Evolutionary conservation across 495 filamentous ascomycete genomes (phyloP), one percentile per base, ranked within the genome.

Genomic region (Hypoxylon perforatum): DNA sequence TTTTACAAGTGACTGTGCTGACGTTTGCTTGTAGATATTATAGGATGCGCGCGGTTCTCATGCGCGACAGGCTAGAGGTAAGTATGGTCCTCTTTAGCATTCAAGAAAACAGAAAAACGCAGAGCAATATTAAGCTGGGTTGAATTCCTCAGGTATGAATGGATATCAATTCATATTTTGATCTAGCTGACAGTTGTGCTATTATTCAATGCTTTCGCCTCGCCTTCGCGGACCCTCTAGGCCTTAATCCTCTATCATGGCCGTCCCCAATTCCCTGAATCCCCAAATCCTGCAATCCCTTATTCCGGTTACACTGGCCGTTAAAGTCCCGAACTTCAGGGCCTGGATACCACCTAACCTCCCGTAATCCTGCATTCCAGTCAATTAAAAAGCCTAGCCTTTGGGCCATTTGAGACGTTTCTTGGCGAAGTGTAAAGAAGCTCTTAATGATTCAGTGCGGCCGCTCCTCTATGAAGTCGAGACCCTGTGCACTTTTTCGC

Each of bases 211-310:
- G 41, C 17, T 5, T 19, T 44, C 4, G 17, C 0, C 17, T 35
- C 17, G 21, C 10, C 17, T 47, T 38, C 15, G 25, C 15, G 38
- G n/a, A 46, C 44, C 14, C 48, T 68, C 51, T 47, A 51, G 48
- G 65, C 49, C 54, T 58, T 41, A 33, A 25, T 63, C 25, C 59
- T 44, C 42, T 46, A 35, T 23, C 63, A 55, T 9, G 30, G 30
- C 30, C 30, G 30, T 65, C 63, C 54, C 62, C 63, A 60, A 69
- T 69, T 63, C 59, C 61, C 56, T 68, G 49, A 68, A 68, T 68
- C 66, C 66, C 44, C 61, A 57, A 69, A 69, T 69, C 66, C 66
- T 65, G 56, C 66, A 69, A 57, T 69, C 66, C 66, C 66, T 57
- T 69, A 61, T 61, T 66, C 47, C 47, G 47, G 53, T 55, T 15